phyloP scores from a whole-genome alignment of 306 rosid species.

The Quercus dentata region DNA sequence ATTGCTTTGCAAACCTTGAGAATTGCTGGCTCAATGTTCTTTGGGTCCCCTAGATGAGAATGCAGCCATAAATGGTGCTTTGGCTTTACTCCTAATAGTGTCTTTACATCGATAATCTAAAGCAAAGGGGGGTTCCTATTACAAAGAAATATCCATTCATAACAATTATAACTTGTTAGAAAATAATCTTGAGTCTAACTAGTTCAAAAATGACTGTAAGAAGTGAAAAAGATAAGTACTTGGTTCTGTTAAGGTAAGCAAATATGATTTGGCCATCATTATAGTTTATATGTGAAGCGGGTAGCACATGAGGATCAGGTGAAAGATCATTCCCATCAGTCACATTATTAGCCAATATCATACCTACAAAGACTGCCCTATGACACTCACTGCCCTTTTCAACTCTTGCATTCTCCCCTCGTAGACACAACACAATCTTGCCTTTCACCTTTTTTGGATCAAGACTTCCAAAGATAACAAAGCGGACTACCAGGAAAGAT shows the following conservation, averaged over 20 bases:
- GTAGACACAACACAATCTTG: conserved; percentile 55
- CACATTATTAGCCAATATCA: conserved; percentile 49
- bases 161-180: neutral
- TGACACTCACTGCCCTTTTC: conserved; percentile 34
- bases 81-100: conserved; percentile 34
- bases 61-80: conserved; percentile 53
- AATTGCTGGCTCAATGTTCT: conserved; percentile 30
- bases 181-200: neutral
- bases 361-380: conserved; percentile 55
- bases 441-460: conserved; percentile 56
- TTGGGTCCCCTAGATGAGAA: conserved; percentile 88
- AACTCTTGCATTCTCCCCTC: conserved; percentile 22
- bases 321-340: neutral
- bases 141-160: neutral
- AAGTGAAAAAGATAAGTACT: conserved; percentile 27
- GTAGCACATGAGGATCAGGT: conserved; percentile 49
- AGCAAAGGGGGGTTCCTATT: conserved; percentile 54
- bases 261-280: conserved; percentile 33
- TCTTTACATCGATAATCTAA: conserved; percentile 34
- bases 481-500: conserved; percentile 18
- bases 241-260: conserved; percentile 41
- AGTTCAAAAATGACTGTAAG: neutral
- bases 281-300: conserved; percentile 42
- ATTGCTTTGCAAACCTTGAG: conserved; percentile 49
- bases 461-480: conserved; percentile 39